Evolutionary conservation across 2,329 filamentous ascomycete genomes (phyloP).

Genomic region (Aspergillus sp.): DNA sequence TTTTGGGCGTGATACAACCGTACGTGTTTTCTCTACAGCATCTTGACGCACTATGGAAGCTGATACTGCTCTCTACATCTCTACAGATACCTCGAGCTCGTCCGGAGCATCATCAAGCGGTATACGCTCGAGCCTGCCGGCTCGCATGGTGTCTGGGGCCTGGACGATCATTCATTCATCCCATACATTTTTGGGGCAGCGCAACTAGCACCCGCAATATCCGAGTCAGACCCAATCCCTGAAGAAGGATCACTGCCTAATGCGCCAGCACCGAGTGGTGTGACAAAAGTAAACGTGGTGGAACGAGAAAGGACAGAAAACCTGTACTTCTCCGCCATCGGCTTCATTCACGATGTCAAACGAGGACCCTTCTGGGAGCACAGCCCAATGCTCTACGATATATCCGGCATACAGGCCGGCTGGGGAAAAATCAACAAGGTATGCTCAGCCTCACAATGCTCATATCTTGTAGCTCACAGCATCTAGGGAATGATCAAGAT

Average conservation of each 20-base stretch:
- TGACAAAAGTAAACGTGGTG: constrained; percentile 65
- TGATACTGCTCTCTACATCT: constrained; percentile 30
- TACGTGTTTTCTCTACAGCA: constrained; percentile 49
- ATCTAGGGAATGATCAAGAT: constrained; percentile 93
- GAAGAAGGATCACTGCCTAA: constrained; percentile 73
- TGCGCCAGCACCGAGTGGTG: constrained; percentile 69
- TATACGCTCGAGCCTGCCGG: constrained; percentile 95
- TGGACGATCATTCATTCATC: constrained; percentile 95
- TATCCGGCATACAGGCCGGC: constrained; percentile 85
- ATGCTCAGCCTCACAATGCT: background rate
- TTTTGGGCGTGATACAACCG: constrained; percentile 79
- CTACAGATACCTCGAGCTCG: constrained; percentile 71
- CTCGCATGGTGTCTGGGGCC: constrained; percentile 94
- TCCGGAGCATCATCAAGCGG: constrained; percentile 79
- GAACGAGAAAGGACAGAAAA: constrained; percentile 66
- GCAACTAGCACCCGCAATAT: constrained; percentile 77
- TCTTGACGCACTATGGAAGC: background rate
- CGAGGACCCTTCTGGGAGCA: constrained; percentile 96
- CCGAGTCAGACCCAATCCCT: constrained; percentile 63
- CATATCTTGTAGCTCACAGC: constrained; percentile 2
- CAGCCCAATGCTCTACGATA: constrained; percentile 89
- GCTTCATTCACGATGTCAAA: constrained; percentile 97
- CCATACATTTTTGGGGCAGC: constrained; percentile 95
- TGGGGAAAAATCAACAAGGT: constrained; percentile 98
- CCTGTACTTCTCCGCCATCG: constrained; percentile 93